Evolutionary conservation across 2,329 filamentous ascomycete genomes (phyloP).

Genomic region (Hypoxylon sp.): DNA sequence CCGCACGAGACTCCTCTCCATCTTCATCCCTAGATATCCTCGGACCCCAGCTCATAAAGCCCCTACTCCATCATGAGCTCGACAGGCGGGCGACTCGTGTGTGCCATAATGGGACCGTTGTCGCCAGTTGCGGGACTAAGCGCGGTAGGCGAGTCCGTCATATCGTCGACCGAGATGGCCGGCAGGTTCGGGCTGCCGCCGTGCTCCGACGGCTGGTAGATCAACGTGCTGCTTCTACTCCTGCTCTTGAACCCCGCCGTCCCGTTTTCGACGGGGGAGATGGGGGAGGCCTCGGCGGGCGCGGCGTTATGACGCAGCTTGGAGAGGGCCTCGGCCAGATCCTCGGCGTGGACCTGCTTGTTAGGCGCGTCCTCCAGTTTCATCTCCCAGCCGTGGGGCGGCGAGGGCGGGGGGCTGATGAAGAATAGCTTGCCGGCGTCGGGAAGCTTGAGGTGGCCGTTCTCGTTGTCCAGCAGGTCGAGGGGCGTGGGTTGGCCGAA

Average conservation of each 20-base stretch:
- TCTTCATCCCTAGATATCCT: slow-evolving; percentile 3
- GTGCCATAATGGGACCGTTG: slow-evolving; percentile 60
- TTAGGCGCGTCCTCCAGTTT: slow-evolving; percentile 74
- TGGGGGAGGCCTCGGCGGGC: slow-evolving; percentile 40
- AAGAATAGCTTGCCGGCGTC: slow-evolving; percentile 77
- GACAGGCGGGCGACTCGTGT: slow-evolving; percentile 69
- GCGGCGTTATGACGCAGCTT: slow-evolving; percentile 62
- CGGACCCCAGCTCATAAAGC: slow-evolving; percentile 12
- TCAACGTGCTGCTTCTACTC: slow-evolving; percentile 70
- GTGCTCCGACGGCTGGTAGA: slow-evolving; percentile 68
- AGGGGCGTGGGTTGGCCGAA: slow-evolving; percentile 70
- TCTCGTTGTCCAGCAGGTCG: slow-evolving; percentile 53
- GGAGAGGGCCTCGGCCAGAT: slow-evolving; percentile 71
- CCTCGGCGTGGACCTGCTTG: slow-evolving; percentile 73
- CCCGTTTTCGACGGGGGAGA: slow-evolving; percentile 52
- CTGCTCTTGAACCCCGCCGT: slow-evolving; percentile 46
- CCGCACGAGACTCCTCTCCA: slow-evolving; percentile 5
- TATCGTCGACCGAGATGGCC: slow-evolving; percentile 72
- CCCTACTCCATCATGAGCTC: slow-evolving; percentile 67
- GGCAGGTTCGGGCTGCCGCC: slow-evolving; percentile 65
- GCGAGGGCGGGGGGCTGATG: slow-evolving; percentile 73
- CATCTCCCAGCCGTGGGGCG: slow-evolving; percentile 74
- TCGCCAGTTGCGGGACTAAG: slow-evolving; percentile 44
- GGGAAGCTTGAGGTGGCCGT: slow-evolving; percentile 70
- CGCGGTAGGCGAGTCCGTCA: slow-evolving; percentile 63